Evolutionary conservation across 805 yeast species (phyloP), one percentile per base, ranked within the genome.

Genomic region (Saturnispora bothae): DNA sequence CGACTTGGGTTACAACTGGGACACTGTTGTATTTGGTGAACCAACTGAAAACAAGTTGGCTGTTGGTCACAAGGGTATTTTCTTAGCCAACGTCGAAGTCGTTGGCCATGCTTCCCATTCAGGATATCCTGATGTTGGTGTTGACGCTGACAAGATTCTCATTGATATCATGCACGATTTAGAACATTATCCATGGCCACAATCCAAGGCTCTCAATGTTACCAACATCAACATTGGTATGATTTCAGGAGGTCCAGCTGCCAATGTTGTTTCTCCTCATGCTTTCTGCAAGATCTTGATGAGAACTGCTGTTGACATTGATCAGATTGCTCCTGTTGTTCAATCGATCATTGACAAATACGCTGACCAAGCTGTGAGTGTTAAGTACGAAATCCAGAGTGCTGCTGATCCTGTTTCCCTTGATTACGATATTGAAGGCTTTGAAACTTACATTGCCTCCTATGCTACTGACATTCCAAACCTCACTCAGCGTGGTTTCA

Each of bases 11-110:
- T 34, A 45, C 13, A 50, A 55, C 7, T 78, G 83, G 83, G 71
- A 71, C 9, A 47, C 71, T 8, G 85, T 69, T 13, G 65, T 80
- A 22, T 79, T 78, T 57, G 86, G 86, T 10, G 88, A 79, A 53
- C 88, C 88, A 9, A 79, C 88, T 0, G 84, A 78, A 46, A 61
- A 69, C 51, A 76, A 73, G 48, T 60, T 79, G 16, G 83, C 81
- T 12, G 70, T 69, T 4, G 86, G 85, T 10, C 88, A 79, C 51
- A 79, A 79, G 54, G 84, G 84, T 13, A 58, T 65, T 27, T 69
- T 61, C 31, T 47, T 59, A 37, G 66, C 69, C 26, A 50, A 60
- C 4, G 42, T 75, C 19, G 43, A 52, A 14, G 72, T 68, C n/a
- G 46, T 51, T n/a, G 85, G 84, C 3, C 62, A 65, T 39, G 70